These are phyloP conservation scores for Tetrahymena thermophila DNA, from an alignment of 73 alveolate species.

Conservation along the genomic window DNA sequence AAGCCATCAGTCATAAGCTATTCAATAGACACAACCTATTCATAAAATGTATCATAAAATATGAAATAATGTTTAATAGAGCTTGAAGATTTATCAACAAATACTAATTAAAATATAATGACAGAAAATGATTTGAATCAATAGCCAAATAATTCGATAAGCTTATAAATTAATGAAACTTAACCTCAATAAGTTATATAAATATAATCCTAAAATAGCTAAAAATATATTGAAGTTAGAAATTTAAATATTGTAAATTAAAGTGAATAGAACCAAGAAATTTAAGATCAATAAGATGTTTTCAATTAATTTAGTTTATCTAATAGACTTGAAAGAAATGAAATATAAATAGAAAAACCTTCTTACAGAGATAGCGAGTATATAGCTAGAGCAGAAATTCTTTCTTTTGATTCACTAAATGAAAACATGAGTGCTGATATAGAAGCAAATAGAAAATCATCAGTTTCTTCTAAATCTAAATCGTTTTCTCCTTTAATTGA, in stretches of 20 bases:
- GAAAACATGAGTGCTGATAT: background rate
- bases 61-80: background rate
- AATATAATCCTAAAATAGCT: too few relatives aligned
- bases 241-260: too few relatives aligned
- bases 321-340: background rate
- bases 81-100: background rate
- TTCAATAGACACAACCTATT: background rate
- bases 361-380: background rate
- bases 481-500: background rate
- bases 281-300: background rate
- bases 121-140: background rate
- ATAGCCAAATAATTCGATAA: too few relatives aligned
- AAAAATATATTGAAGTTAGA: background rate
- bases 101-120: background rate
- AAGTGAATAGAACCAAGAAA: background rate
- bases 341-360: background rate
- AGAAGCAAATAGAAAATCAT: background rate
- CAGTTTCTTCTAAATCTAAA: background rate
- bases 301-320: background rate
- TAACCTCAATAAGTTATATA: background rate
- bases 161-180: background rate
- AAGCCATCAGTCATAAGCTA: background rate
- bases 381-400: background rate
- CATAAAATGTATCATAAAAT: background rate
- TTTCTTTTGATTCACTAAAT: background rate